Evolutionary conservation across 1,139 yeast genomes (phyloP), one percentile per base, ranked within the genome.

Genomic region (Blastobotrys buckinghamii): DNA sequence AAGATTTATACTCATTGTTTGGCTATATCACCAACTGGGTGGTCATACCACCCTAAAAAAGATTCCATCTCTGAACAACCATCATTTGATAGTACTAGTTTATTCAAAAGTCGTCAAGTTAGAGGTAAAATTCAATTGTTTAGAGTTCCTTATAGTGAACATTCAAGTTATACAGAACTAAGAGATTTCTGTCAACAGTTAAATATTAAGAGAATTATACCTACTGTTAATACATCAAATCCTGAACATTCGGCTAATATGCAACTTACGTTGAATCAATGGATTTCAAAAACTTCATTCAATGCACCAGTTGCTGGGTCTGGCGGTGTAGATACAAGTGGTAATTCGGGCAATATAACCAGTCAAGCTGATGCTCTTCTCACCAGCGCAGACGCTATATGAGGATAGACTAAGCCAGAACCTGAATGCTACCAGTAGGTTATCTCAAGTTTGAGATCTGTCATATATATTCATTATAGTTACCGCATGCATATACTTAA

Each of bases 131-230:
- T 70, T 52, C 75, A 82, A 47, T 69, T 81, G 1, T 81, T 81
- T 59, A 68, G 79, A 33, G 75, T 90, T 0, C 97, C 97, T 0
- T 92, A 92, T 61, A 84, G 95, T 59, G 98, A 92, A 62, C 98
- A 92, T 67, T 88, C 96, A 13, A 86, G 95, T 46, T 90, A 81
- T 60, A 70, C 85, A 42, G 97, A 92, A 60, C 71, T 92, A 44
- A 73, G 82, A 8, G 74, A 76, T 53, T 86, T 90, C 60, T 77
- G 82, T 33, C 69, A 75, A 1, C 69, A 74, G 34, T 61, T 86
- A 46, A 66, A 74, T 9, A 74, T 79, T 53, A 68, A 68, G 0
- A 60, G 73, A 42, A 76, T 88, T 13, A 79, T 88, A 9, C 95
- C 97, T 0, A 92, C 97, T 0, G 98, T 92, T 1, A 82, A 82